phyloP scores from a whole-genome alignment of 2,329 filamentous ascomycete species.

The Drechslerella coelobrocha region DNA sequence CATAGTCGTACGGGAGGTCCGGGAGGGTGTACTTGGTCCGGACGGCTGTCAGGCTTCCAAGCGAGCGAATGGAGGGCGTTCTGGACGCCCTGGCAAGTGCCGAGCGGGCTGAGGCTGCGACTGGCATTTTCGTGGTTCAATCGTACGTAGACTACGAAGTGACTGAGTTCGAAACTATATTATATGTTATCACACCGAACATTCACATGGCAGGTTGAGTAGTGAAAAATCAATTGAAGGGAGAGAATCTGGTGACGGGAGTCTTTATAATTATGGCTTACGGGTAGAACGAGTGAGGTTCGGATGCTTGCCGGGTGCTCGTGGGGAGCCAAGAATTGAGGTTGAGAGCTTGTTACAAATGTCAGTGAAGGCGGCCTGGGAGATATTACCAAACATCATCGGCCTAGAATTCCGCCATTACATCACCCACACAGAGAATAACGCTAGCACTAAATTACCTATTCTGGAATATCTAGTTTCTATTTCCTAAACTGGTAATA shows the following conservation, averaged over 20 bases:
- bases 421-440: constrained; percentile 30
- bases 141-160: constrained; percentile 6
- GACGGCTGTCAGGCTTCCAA: constrained; percentile 77
- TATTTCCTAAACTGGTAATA: no score
- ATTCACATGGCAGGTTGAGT: not conserved
- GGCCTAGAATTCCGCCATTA: constrained; percentile 43
- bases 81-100: constrained; percentile 38
- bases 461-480: not conserved
- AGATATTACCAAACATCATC: constrained; percentile 28
- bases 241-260: not conserved
- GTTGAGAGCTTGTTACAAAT: constrained; percentile 29
- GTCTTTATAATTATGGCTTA: not conserved
- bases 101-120: constrained; percentile 43
- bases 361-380: constrained; percentile 4
- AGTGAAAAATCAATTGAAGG: not conserved
- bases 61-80: constrained; percentile 57
- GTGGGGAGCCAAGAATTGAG: not conserved
- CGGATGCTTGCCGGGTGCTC: constrained; percentile 21
- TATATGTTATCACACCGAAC: constrained; percentile 7
- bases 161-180: constrained; percentile 5
- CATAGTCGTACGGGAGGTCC: constrained; percentile 91
- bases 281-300: constrained; percentile 6
- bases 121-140: constrained; percentile 27
- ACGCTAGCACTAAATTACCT: constrained; percentile 15
- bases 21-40: constrained; percentile 92